Conservation (phyloP, 106 monocot genomes). For the Dendrobium chrysotoxum region DNA sequence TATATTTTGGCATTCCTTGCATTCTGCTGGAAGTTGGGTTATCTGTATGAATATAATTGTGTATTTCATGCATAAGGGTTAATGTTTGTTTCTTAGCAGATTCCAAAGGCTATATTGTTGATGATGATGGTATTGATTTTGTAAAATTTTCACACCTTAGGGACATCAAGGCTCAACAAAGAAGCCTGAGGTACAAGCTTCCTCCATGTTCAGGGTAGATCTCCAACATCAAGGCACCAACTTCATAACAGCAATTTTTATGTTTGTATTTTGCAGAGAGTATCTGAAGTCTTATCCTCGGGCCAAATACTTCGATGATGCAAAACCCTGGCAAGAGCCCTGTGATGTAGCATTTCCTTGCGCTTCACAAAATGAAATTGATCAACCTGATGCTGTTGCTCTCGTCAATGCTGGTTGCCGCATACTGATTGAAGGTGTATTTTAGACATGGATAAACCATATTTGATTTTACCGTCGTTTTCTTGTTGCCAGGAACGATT, state of each 20-base stretch:
- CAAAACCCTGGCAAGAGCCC: constrained; percentile 88
- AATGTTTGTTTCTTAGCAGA: constrained; percentile 40
- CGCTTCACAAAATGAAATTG: constrained; percentile 95
- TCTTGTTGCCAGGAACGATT: not conserved
- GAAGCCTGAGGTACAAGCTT: constrained; percentile 67
- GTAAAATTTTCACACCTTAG: constrained; percentile 80
- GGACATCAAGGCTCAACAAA: constrained; percentile 93
- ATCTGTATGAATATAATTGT: not conserved
- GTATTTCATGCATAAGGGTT: not conserved
- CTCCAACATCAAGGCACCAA: constrained; percentile 4
- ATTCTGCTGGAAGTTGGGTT: not conserved
- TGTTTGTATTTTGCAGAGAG: constrained; percentile 43
- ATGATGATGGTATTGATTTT: constrained; percentile 97
- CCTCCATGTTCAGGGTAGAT: not conserved
- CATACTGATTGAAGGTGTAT: constrained; percentile 79
- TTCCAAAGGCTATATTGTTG: constrained; percentile 89
- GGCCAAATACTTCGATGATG: constrained; percentile 84
- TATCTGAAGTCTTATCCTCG: constrained; percentile 81
- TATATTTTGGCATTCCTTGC: not conserved
- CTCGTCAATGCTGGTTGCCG: constrained; percentile 84
- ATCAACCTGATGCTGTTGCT: constrained; percentile 76
- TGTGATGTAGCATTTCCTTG: constrained; percentile 97
- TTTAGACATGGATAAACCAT: not conserved
- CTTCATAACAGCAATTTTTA: not conserved
- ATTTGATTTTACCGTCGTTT: not conserved